phyloP scores from a whole-genome alignment of 176 grass and related monocot genomes.

The Juncus inflexus region DNA sequence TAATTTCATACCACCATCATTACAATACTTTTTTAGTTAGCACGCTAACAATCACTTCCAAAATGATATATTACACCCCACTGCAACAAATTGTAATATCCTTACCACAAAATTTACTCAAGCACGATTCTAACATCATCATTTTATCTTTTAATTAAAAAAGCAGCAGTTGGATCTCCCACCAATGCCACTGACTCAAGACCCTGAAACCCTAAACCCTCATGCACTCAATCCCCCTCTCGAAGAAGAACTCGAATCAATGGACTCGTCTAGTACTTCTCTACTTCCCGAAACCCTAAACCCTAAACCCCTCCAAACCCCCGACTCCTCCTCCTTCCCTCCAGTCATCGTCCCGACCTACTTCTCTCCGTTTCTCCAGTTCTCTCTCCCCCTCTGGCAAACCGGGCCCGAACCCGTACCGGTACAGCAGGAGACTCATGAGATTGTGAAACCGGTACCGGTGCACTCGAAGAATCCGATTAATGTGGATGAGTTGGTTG shows the following conservation, averaged over 20 bases:
- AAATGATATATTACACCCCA: no score
- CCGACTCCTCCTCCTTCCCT: constrained; percentile 43
- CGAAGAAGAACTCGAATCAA: constrained; percentile 69
- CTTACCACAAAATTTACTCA: no score
- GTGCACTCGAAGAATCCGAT: constrained; percentile 77
- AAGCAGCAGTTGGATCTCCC: constrained; percentile 66
- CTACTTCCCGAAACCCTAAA: constrained; percentile 33
- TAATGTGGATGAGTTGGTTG: constrained; percentile 88
- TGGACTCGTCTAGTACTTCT: constrained; percentile 63
- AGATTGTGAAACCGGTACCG: constrained; percentile 83
- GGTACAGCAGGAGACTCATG: constrained; percentile 51
- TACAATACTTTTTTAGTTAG: no score
- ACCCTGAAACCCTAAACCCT: constrained; percentile 54
- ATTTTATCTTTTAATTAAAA: constrained; percentile 23
- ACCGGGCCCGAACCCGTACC: constrained; percentile 41
- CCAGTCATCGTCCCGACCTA: constrained; percentile 68
- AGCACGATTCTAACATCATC: no score
- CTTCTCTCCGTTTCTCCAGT: constrained; percentile 73
- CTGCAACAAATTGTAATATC: no score
- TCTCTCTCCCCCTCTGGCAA: constrained; percentile 71
- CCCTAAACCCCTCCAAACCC: constrained; percentile 39
- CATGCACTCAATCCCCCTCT: constrained; percentile 38
- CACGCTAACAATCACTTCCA: no score
- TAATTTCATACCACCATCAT: no score
- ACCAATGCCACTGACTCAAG: constrained; percentile 60